These are phyloP conservation scores for Tricholoma bakamatsutake DNA, from an alignment of 768 basidiomycete genomes.

Conservation along the genomic window DNA sequence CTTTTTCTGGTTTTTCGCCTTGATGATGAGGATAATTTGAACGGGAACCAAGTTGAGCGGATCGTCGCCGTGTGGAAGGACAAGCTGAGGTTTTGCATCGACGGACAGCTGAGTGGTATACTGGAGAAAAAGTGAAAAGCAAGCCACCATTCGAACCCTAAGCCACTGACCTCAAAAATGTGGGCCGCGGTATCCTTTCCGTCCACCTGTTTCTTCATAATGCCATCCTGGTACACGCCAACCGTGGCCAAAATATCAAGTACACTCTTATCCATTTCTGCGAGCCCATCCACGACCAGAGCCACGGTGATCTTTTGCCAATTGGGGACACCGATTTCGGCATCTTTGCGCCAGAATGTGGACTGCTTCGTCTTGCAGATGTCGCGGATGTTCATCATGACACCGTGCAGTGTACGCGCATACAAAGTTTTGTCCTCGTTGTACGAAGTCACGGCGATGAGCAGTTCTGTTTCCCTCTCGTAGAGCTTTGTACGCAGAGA, in stretches of 20 bases:
- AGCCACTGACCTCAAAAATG: slow-evolving; percentile 80
- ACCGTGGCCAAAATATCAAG: slow-evolving; percentile 84
- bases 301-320: slow-evolving; percentile 93
- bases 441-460: slow-evolving; percentile 92
- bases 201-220: slow-evolving; percentile 91
- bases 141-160: too few species aligned
- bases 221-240: slow-evolving; percentile 90
- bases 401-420: slow-evolving; percentile 86
- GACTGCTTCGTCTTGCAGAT: slow-evolving; percentile 95
- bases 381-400: slow-evolving; percentile 96
- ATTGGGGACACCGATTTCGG: slow-evolving; percentile 76
- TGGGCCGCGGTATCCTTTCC: slow-evolving; percentile 88
- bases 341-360: slow-evolving; percentile 81
- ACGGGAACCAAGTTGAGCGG: slow-evolving; percentile 91
- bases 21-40: slow-evolving; percentile 84
- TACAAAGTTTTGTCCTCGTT: slow-evolving; percentile 90
- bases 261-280: slow-evolving; percentile 92
- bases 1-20: slow-evolving; percentile 96
- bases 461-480: slow-evolving; percentile 83
- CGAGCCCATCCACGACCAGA: slow-evolving; percentile 87
- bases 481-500: slow-evolving; percentile 83
- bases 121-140: too few species aligned
- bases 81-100: slow-evolving; percentile 83
- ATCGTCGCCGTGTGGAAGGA: slow-evolving; percentile 84
- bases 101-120: slow-evolving; percentile 96